A percentile compares a stretch with the other conserved stretches of the same genome.
Evolutionary conservation across 176 grass and related monocot genomes (phyloP).

Genomic region (Cymbopogon citratus): DNA sequence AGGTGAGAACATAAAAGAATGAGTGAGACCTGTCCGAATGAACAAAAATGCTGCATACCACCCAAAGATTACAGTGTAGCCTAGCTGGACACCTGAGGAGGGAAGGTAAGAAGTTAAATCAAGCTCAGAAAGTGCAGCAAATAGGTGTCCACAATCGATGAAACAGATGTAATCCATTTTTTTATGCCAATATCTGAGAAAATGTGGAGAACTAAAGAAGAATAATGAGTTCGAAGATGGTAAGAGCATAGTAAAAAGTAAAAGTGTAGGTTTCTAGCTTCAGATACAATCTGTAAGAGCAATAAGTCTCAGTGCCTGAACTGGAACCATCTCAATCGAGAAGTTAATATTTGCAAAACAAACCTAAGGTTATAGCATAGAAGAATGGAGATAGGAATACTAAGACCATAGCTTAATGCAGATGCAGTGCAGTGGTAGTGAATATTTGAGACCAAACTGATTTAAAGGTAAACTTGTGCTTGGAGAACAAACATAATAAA

Average conservation of each 20-base stretch:
- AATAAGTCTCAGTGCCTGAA: background rate
- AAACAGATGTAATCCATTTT: background rate
- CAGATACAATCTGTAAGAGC: background rate
- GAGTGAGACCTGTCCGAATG: conserved; percentile 69
- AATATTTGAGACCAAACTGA: conserved; percentile 17
- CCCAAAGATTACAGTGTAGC: conserved; percentile 92
- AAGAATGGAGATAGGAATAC: background rate
- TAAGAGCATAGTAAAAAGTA: background rate
- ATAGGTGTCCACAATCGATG: background rate
- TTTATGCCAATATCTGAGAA: background rate
- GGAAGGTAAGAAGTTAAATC: background rate
- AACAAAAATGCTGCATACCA: conserved; percentile 96
- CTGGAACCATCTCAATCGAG: background rate
- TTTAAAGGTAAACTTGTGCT: background rate
- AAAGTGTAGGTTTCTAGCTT: background rate
- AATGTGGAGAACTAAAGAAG: background rate
- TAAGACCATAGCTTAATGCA: background rate
- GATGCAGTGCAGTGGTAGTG: background rate
- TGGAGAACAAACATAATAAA: background rate
- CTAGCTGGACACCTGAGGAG: conserved; percentile 77
- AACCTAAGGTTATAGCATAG: background rate
- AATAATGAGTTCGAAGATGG: background rate
- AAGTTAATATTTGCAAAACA: background rate
- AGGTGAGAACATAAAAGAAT: conserved; percentile 14
- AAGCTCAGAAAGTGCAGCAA: background rate